Evolutionary conservation across 2,329 filamentous ascomycete species (phyloP).

Genomic region (Neofusicoccum sp.): DNA sequence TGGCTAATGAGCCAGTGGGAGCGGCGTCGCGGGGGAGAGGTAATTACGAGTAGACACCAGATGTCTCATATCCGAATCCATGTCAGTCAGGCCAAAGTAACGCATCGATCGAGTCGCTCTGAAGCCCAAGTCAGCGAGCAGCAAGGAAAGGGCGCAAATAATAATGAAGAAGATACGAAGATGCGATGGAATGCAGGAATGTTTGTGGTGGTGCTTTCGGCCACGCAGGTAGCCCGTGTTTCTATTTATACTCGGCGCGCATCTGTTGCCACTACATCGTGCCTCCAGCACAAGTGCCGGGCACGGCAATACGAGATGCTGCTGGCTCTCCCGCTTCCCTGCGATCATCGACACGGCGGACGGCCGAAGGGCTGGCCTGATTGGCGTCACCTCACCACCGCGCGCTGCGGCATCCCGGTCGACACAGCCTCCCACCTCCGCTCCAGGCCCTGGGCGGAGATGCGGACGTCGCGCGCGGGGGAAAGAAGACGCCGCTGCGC

Average conservation of each 20-base stretch:
- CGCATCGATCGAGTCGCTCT: not conserved
- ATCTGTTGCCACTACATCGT: not conserved
- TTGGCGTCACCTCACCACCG: not conserved
- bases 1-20: not conserved
- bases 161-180: too few species aligned
- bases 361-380: not conserved
- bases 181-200: not conserved
- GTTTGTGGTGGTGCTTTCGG: not conserved
- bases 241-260: constrained; percentile 8
- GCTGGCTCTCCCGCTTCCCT: not conserved
- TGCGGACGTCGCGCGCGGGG: too few species aligned
- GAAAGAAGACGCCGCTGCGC: too few species aligned
- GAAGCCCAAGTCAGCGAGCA: too few species aligned
- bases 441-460: too few species aligned
- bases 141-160: not conserved
- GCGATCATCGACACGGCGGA: not conserved
- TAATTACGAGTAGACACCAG: not conserved
- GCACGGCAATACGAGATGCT: not conserved
- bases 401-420: not conserved
- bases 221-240: not conserved
- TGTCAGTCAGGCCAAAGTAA: not conserved
- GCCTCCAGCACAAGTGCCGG: not conserved
- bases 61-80: constrained; percentile 2
- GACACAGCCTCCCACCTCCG: not conserved
- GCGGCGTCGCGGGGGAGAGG: not conserved